Evolutionary conservation across 345 rosid genomes (phyloP).

Genomic region (Gossypium anomalum): DNA sequence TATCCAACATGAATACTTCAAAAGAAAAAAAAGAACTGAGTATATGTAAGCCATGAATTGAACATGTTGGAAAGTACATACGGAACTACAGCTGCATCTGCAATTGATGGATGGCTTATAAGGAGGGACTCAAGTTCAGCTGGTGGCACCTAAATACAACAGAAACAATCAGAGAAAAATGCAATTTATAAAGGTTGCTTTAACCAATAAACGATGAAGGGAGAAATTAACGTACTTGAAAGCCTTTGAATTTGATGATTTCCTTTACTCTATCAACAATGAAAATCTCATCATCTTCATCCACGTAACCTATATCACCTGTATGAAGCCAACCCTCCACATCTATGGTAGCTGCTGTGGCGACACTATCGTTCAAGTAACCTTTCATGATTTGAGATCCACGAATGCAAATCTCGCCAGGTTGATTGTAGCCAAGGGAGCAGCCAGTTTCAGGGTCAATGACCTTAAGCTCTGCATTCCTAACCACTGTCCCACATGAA

Average conservation of each 20-base stretch:
- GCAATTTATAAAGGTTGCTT: neutral
- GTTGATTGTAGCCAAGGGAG: constrained; percentile 62
- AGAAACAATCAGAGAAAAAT: neutral
- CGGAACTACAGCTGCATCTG: constrained; percentile 94
- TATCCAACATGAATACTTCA: neutral
- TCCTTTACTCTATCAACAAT: constrained; percentile 86
- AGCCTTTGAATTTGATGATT: constrained; percentile 89
- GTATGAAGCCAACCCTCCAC: constrained; percentile 89
- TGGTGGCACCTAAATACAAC: constrained; percentile 63
- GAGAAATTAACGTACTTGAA: constrained; percentile 45
- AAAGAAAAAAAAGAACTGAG: neutral
- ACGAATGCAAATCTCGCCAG: constrained; percentile 92
- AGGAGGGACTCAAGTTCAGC: constrained; percentile 92
- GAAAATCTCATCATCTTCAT: constrained; percentile 75
- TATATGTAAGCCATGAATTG: no score
- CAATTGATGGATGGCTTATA: constrained; percentile 56
- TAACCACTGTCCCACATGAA: constrained; percentile 84
- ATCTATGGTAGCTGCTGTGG: constrained; percentile 70
- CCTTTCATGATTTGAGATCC: constrained; percentile 94
- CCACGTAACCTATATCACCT: constrained; percentile 85
- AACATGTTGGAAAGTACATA: constrained; percentile 27
- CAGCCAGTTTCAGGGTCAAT: constrained; percentile 70
- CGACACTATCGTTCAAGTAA: constrained; percentile 61
- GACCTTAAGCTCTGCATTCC: constrained; percentile 89
- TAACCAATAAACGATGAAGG: no score